These are phyloP conservation scores for Aspergillus flavus DNA, from an alignment of 2,329 filamentous ascomycete genomes.

Conservation along the genomic window DNA sequence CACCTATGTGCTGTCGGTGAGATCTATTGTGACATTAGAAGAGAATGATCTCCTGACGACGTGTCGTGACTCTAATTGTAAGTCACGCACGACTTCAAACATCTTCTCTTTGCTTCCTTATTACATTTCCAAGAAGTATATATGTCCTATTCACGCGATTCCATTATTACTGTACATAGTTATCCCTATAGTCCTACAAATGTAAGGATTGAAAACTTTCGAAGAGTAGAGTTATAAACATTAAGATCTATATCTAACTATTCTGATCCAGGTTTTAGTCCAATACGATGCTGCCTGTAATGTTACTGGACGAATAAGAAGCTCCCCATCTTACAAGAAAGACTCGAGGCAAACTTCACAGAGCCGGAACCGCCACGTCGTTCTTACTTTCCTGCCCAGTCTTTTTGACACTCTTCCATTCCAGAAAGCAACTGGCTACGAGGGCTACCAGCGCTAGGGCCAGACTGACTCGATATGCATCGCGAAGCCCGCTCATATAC, in stretches of 20 bases:
- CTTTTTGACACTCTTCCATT: conserved; percentile 30
- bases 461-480: conserved; percentile 25
- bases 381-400: neutral
- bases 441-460: conserved; percentile 23
- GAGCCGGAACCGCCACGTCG: neutral
- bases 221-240: neutral
- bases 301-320: too few relatives aligned
- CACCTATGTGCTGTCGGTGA: neutral
- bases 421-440: conserved; percentile 23
- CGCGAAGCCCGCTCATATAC: conserved; percentile 24
- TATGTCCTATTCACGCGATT: neutral
- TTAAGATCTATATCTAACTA: neutral
- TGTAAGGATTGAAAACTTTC: neutral
- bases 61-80: too few relatives aligned
- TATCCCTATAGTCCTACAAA: neutral
- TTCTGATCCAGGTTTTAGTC: neutral
- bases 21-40: neutral
- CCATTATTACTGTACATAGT: neutral
- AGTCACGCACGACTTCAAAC: neutral
- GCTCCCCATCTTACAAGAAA: too few relatives aligned
- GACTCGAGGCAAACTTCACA: neutral
- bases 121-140: neutral
- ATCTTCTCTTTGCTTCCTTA: too few relatives aligned
- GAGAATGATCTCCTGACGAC: neutral
- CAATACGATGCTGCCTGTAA: neutral